Percentiles rank a stretch among this genome's conserved stretches.
Conservation (phyloP, 2,329 filamentous ascomycete genomes). For the Trichoderma sp. region DNA sequence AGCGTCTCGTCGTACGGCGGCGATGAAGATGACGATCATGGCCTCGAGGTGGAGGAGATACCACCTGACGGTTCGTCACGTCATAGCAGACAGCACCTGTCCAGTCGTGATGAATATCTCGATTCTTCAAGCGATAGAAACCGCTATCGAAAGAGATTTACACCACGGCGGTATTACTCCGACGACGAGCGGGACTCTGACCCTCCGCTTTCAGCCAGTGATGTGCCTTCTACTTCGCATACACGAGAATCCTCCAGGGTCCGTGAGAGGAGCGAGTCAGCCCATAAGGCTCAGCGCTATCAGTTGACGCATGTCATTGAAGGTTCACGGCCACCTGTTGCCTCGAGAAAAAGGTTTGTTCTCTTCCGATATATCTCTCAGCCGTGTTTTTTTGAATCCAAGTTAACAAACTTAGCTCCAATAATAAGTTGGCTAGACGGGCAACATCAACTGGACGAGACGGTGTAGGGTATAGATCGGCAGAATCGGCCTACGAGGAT, state of each 20-base stretch:
- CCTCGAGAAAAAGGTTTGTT: constrained; percentile 33
- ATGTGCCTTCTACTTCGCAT: constrained; percentile 29
- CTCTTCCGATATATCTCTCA: neutral
- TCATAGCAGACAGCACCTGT: constrained; percentile 21
- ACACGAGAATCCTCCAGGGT: constrained; percentile 31
- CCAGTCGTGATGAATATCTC: constrained; percentile 31
- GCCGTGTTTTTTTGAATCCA: neutral
- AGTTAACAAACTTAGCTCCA: constrained; percentile 6
- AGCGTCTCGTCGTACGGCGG: constrained; percentile 17
- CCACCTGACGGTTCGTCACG: constrained; percentile 24
- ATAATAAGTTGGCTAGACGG: constrained; percentile 15
- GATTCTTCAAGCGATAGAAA: constrained; percentile 29
- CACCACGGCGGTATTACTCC: constrained; percentile 21
- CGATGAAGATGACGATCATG: constrained; percentile 26
- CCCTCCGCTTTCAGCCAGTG: constrained; percentile 26
- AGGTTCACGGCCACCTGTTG: constrained; percentile 35
- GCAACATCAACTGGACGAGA: constrained; percentile 5
- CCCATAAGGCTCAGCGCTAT: constrained; percentile 29
- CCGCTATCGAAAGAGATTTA: constrained; percentile 19
- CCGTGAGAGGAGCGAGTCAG: constrained; percentile 31
- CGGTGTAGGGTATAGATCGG: constrained; percentile 23
- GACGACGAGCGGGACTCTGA: constrained; percentile 25
- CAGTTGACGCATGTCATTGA: constrained; percentile 34
- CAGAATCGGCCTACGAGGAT: constrained; percentile 23
- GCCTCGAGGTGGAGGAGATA: constrained; percentile 32